phyloP scores from a whole-genome alignment of 208 protist genomes.

The Acanthamoeba royreba region DNA sequence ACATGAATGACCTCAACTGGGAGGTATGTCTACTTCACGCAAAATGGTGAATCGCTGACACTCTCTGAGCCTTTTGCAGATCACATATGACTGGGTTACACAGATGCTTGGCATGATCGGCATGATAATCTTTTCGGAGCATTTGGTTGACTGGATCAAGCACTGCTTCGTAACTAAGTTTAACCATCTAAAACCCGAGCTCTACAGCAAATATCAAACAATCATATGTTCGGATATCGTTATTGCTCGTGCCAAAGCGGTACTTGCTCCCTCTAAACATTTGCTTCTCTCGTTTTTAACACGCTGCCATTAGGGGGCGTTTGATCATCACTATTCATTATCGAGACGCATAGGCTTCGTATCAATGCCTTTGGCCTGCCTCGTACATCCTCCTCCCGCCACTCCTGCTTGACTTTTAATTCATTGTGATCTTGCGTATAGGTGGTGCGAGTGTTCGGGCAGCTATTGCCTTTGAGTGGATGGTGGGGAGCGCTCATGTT shows the following conservation, averaged over 20 bases:
- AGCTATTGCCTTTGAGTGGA: not conserved
- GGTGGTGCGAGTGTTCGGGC: not conserved
- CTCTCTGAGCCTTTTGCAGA: too few relatives aligned
- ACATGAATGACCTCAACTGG: slow-evolving; percentile 65
- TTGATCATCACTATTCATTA: slow-evolving; percentile 28
- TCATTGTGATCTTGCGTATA: not conserved
- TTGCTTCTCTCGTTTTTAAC: not conserved
- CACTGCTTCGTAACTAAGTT: slow-evolving; percentile 89
- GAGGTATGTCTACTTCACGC: not conserved
- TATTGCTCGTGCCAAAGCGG: not conserved
- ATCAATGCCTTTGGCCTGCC: not conserved
- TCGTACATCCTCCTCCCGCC: not conserved
- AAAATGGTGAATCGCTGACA: not conserved
- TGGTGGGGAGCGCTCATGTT: not conserved
- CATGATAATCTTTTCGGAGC: slow-evolving; percentile 74
- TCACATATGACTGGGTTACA: not conserved
- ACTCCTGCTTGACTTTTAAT: too few relatives aligned
- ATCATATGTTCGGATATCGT: slow-evolving; percentile 64
- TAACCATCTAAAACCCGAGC: slow-evolving; percentile 80
- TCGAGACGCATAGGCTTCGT: slow-evolving; percentile 17
- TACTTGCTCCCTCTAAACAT: too few relatives aligned
- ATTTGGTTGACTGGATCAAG: slow-evolving; percentile 89
- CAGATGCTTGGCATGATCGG: slow-evolving; percentile 24
- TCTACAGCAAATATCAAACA: slow-evolving; percentile 76
- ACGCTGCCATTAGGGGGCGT: not conserved